A percentile compares a stretch with the other conserved stretches of the same genome.
These are phyloP conservation scores for Calocybe cyanea DNA, from an alignment of 768 basidiomycete genomes.

Conservation along the genomic window DNA sequence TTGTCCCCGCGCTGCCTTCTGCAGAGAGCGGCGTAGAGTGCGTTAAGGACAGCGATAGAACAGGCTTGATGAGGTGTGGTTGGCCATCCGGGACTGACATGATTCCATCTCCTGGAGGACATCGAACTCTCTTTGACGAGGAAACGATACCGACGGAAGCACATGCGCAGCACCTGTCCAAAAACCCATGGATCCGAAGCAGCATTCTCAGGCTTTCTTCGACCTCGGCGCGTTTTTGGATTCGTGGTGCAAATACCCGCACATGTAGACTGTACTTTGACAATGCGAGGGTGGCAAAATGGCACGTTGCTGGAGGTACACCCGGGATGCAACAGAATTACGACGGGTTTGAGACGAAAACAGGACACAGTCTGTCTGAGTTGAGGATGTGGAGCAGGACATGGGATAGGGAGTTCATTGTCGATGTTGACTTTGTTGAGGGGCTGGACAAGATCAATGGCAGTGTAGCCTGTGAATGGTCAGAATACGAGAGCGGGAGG, in stretches of 20 bases:
- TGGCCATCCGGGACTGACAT: conserved; percentile 23
- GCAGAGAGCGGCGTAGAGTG: conserved; percentile 16
- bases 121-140: neutral
- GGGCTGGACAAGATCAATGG: conserved; percentile 39
- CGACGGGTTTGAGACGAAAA: conserved; percentile 11
- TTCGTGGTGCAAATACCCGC: conserved; percentile 55
- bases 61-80: conserved; percentile 20
- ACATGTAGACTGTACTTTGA: conserved; percentile 59
- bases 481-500: conserved; percentile 46
- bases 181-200: conserved; percentile 17
- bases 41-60: conserved; percentile 13
- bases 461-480: conserved; percentile 49
- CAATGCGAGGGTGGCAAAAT: conserved; percentile 8
- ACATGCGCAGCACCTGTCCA: conserved; percentile 1
- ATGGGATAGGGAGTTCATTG: conserved; percentile 45
- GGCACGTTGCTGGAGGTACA: conserved; percentile 8
- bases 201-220: conserved; percentile 10
- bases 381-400: conserved; percentile 49
- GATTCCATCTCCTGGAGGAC: conserved; percentile 19
- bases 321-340: conserved; percentile 3
- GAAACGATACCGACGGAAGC: neutral
- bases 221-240: conserved; percentile 31
- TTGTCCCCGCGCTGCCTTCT: conserved; percentile 28
- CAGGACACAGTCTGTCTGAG: conserved; percentile 27
- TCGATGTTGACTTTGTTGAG: conserved; percentile 38